Percentiles rank a stretch among this genome's conserved stretches.
phyloP scores from a whole-genome alignment of 2,329 filamentous ascomycete species.

The Talaromyces sp. region DNA sequence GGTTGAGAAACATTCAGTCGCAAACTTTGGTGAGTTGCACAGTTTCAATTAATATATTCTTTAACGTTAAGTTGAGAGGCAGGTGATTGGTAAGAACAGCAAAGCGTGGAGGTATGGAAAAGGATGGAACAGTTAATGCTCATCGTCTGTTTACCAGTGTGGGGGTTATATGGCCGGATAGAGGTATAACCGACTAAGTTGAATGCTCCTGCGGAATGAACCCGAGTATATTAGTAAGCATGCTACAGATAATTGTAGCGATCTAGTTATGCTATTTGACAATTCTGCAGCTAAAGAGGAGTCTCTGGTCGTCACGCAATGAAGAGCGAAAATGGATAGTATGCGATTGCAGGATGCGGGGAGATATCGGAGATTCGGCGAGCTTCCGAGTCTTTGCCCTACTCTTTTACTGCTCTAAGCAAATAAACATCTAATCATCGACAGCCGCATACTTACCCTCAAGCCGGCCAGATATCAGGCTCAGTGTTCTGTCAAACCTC shows the following conservation, averaged over 20 bases:
- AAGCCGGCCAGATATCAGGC: not conserved
- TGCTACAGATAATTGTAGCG: not conserved
- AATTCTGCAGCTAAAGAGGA: not conserved
- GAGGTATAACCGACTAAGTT: not conserved
- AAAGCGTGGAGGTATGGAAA: not conserved
- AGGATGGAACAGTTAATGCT: not conserved
- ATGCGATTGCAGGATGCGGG: not conserved
- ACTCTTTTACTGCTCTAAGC: not conserved
- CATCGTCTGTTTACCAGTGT: not conserved
- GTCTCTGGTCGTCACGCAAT: not conserved
- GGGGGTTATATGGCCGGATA: not conserved
- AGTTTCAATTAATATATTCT: not conserved
- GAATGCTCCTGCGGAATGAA: not conserved
- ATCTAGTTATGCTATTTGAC: not conserved
- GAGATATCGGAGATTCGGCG: not conserved
- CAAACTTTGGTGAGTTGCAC: not conserved
- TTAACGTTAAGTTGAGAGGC: too few species aligned
- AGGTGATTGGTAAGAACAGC: not conserved
- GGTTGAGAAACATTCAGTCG: constrained; percentile 13
- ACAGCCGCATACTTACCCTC: not conserved
- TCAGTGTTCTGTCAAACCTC: not conserved
- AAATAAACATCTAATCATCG: not conserved
- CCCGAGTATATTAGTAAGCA: not conserved
- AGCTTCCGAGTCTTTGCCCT: not conserved
- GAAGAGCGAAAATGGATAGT: not conserved